Evolutionary conservation across 495 filamentous ascomycete species (phyloP).

Genomic region (Talaromyces nanjingensis): DNA sequence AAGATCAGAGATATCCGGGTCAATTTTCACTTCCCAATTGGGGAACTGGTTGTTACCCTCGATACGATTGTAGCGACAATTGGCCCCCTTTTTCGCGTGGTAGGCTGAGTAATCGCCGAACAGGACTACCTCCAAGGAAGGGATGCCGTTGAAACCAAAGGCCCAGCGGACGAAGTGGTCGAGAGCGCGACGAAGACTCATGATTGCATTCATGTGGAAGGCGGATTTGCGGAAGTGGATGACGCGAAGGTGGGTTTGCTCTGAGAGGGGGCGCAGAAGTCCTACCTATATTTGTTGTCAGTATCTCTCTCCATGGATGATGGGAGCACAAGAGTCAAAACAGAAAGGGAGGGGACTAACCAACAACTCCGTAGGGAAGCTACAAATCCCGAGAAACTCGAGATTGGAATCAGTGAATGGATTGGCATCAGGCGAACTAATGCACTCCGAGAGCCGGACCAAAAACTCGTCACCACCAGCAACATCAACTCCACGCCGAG

Average conservation of each 20-base stretch:
- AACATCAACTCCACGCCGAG: not conserved
- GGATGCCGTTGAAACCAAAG: not conserved
- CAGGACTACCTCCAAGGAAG: not conserved
- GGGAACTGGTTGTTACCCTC: too few relatives aligned
- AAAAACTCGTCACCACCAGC: not conserved
- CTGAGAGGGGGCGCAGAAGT: not conserved
- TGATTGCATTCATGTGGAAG: not conserved
- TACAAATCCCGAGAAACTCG: not conserved
- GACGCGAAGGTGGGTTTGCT: not conserved
- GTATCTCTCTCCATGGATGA: too few relatives aligned
- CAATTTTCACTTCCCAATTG: not conserved
- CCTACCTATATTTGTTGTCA: not conserved
- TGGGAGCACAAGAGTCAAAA: too few relatives aligned
- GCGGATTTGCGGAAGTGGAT: slow-evolving; percentile 1
- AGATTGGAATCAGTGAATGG: not conserved
- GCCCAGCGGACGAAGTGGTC: not conserved
- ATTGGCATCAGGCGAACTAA: not conserved
- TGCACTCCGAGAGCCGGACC: not conserved
- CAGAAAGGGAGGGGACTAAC: too few relatives aligned
- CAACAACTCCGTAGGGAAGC: not conserved
- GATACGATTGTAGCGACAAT: not conserved
- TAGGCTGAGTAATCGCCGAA: not conserved
- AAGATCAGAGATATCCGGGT: slow-evolving; percentile 2
- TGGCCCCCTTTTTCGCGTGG: not conserved
- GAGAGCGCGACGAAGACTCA: not conserved